Evolutionary conservation across 2,329 filamentous ascomycete species (phyloP), one percentile per base, ranked within the genome.

Genomic region (Sarocladium strictum): DNA sequence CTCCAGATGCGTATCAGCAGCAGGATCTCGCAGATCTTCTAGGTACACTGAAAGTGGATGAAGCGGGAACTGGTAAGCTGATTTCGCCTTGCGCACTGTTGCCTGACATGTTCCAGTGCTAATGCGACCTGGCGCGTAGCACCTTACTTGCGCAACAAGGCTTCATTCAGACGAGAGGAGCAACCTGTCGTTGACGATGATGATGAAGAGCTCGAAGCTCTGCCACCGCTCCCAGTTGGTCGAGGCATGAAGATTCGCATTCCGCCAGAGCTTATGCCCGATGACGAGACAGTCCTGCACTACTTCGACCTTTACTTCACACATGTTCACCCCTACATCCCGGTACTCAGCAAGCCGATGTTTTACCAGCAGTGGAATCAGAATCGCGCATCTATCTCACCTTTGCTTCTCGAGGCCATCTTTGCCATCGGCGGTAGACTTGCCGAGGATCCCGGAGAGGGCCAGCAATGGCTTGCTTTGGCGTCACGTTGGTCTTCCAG

Each of bases 281-380:
- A 87, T 27, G 90, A 97, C 29, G 85, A 90, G 43, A 89, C 89
- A 33, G 86, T 86, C 3, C 74, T 91, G 65, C 81, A 88, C 33
- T 96, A 94, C 66, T 96, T 97, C 66, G 85, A 94, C 37, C 87
- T 96, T 41, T 97, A 90, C 67, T 97, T 97, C 69, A 76, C 79
- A 32, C 86, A 97, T 61, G 88, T 97, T 29, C 94, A 97, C 64
- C 92, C 92, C 0, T 97, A 96, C 62, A 85, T 95, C 2, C 93
- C 93, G 0, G 90, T 97, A 2, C 74, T 97, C 53, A 92, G 94
- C 71, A 89, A 90, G 63, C 75, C 80, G 2, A 77, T 86, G 37
- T 89, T 97, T 63, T 96, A 94, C 64, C 85, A 90, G 41, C 91
- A 97, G 71, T 97, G 93, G 93, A 84, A 88, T 55, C 85, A 83